These are phyloP conservation scores for Russula ochroleuca DNA, from an alignment of 768 basidiomycete genomes.

Conservation along the genomic window DNA sequence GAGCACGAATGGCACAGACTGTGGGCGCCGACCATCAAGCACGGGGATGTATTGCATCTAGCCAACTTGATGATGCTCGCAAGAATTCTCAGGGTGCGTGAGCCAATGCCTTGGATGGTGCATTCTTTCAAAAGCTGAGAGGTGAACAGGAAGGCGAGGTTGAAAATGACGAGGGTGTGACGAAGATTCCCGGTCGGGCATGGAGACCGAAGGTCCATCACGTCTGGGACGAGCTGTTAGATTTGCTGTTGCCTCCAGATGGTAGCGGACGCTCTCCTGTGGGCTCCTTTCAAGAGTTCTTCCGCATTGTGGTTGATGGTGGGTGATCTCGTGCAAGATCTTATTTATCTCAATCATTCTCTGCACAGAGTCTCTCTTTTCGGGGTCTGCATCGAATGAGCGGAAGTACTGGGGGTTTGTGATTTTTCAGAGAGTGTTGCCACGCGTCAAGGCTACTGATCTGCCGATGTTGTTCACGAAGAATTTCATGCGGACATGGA, in stretches of 20 bases:
- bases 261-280: constrained; percentile 38
- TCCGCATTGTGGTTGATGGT: constrained; percentile 89
- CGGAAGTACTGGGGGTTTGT: constrained; percentile 97
- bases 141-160: constrained; percentile 35
- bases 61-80: constrained; percentile 73
- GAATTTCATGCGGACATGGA: constrained; percentile 96
- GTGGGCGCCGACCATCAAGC: constrained; percentile 73
- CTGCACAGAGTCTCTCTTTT: constrained; percentile 75
- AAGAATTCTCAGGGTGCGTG: constrained; percentile 71
- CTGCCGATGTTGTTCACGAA: constrained; percentile 88
- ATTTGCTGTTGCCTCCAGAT: constrained; percentile 58
- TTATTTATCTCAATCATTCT: constrained; percentile 12
- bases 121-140: background rate
- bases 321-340: constrained; percentile 27
- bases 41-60: constrained; percentile 58
- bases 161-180: constrained; percentile 49
- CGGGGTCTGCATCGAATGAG: constrained; percentile 75
- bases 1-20: constrained; percentile 57
- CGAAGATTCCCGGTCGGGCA: constrained; percentile 49
- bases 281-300: constrained; percentile 86
- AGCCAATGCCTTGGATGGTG: background rate
- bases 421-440: constrained; percentile 76
- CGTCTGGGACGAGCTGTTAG: constrained; percentile 82
- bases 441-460: constrained; percentile 56
- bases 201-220: constrained; percentile 94